These are phyloP conservation scores for Penicillium angulare DNA, from an alignment of 495 filamentous ascomycete species.

Conservation along the genomic window DNA sequence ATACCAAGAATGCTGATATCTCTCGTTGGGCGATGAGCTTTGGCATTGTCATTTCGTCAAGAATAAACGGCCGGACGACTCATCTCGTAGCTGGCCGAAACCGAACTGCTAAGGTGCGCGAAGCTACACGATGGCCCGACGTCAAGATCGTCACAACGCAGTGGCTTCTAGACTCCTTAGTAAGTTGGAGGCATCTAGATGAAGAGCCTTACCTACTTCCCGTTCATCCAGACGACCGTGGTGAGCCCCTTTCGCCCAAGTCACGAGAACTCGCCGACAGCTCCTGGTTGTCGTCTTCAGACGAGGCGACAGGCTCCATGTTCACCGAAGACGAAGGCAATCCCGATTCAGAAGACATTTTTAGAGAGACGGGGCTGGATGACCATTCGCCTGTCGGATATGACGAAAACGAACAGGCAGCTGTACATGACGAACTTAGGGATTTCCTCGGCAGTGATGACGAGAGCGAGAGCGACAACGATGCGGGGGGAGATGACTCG, in stretches of 20 bases:
- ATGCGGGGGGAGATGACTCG: slow-evolving; percentile 30
- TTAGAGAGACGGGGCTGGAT: slow-evolving; percentile 30
- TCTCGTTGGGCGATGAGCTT: slow-evolving; percentile 81
- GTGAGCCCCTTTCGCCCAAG: slow-evolving; percentile 35
- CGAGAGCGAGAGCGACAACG: slow-evolving; percentile 51
- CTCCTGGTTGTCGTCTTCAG: slow-evolving; percentile 40
- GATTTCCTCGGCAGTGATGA: slow-evolving; percentile 73
- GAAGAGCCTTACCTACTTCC: slow-evolving; percentile 72
- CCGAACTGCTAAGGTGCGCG: slow-evolving; percentile 84
- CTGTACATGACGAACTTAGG: slow-evolving; percentile 67
- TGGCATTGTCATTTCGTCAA: slow-evolving; percentile 67
- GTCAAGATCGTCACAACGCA: slow-evolving; percentile 88
- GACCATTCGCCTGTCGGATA: slow-evolving; percentile 38
- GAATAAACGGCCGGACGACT: slow-evolving; percentile 58
- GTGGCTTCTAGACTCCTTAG: slow-evolving; percentile 83
- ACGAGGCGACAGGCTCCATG: slow-evolving; percentile 43
- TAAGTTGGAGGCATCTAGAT: slow-evolving; percentile 70
- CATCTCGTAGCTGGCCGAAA: slow-evolving; percentile 72
- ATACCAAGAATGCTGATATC: slow-evolving; percentile 76
- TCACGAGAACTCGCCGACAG: slow-evolving; percentile 35
- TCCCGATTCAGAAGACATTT: slow-evolving; percentile 34
- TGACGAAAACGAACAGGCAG: slow-evolving; percentile 48
- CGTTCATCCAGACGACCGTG: slow-evolving; percentile 61
- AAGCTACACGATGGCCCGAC: slow-evolving; percentile 66
- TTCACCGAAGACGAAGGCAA: slow-evolving; percentile 42